These are phyloP conservation scores for Exidia glandulosa DNA, from an alignment of 768 basidiomycete genomes.

Conservation along the genomic window DNA sequence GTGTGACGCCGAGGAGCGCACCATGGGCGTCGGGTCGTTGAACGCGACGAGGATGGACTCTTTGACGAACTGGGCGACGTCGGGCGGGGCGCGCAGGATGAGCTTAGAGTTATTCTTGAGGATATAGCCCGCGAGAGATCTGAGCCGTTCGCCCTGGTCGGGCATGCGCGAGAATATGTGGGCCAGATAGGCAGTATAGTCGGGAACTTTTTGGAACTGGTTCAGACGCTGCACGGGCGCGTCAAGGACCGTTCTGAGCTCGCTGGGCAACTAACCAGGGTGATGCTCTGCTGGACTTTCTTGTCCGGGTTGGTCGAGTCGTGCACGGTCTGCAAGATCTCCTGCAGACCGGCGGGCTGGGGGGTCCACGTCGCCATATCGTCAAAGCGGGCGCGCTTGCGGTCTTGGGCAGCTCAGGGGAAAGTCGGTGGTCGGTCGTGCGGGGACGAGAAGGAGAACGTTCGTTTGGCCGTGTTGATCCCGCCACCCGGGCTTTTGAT, in stretches of 20 bases:
- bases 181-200: conserved; percentile 92
- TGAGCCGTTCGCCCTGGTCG: conserved; percentile 82
- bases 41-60: conserved; percentile 70
- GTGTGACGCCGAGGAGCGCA: conserved; percentile 88
- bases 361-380: conserved; percentile 68
- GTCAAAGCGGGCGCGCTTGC: background rate
- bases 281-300: conserved; percentile 63
- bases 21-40: conserved; percentile 68
- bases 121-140: conserved; percentile 91
- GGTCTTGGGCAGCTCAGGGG: no score
- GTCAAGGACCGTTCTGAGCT: conserved; percentile 1
- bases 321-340: conserved; percentile 85
- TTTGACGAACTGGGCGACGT: conserved; percentile 67
- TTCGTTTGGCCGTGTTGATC: no score
- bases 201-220: conserved; percentile 75
- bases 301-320: conserved; percentile 76
- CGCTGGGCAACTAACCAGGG: conserved; percentile 61
- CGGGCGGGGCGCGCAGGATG: conserved; percentile 54
- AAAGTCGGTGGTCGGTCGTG: background rate
- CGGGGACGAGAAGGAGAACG: background rate
- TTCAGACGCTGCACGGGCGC: conserved; percentile 60
- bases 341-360: conserved; percentile 74
- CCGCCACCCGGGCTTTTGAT: no score
- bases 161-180: conserved; percentile 78
- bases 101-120: conserved; percentile 91